Conservation (phyloP, 148 eudicot genomes). For the Cornus florida region DNA sequence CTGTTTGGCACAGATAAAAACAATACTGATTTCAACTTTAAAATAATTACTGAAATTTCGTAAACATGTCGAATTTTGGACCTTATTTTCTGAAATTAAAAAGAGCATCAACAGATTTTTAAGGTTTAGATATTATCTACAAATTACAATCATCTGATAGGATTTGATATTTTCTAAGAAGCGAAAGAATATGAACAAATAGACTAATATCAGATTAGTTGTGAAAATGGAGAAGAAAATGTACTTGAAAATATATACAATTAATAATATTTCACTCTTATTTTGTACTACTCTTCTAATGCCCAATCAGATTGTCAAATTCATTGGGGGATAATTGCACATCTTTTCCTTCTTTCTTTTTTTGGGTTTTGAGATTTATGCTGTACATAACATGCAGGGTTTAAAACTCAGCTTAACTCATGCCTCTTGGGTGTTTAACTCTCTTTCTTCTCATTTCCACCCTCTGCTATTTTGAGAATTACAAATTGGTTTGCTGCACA, state of each 20-base stretch:
- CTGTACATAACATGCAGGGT: not conserved
- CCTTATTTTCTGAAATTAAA: not conserved
- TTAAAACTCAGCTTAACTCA: too few species aligned
- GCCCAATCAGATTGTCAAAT: too few species aligned
- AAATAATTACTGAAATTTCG: slow-evolving; percentile 1
- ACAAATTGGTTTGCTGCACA: too few species aligned
- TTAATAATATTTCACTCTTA: too few species aligned
- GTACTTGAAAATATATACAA: not conserved
- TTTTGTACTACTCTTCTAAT: too few species aligned
- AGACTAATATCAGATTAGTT: not conserved
- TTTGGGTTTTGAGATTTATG: not conserved
- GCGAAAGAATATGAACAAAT: too few species aligned
- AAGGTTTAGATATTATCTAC: not conserved
- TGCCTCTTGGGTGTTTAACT: too few species aligned
- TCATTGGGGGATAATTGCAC: too few species aligned
- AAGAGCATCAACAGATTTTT: not conserved
- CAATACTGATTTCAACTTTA: not conserved
- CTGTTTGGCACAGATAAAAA: not conserved
- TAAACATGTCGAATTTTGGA: not conserved
- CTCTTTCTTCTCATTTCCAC: too few species aligned
- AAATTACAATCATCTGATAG: too few species aligned
- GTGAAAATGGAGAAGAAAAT: not conserved
- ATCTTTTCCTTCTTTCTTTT: not conserved
- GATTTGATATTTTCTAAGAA: not conserved
- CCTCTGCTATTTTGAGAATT: too few species aligned